These are phyloP conservation scores for Penicillium cataractarum DNA, from an alignment of 495 filamentous ascomycete genomes.

Conservation along the genomic window DNA sequence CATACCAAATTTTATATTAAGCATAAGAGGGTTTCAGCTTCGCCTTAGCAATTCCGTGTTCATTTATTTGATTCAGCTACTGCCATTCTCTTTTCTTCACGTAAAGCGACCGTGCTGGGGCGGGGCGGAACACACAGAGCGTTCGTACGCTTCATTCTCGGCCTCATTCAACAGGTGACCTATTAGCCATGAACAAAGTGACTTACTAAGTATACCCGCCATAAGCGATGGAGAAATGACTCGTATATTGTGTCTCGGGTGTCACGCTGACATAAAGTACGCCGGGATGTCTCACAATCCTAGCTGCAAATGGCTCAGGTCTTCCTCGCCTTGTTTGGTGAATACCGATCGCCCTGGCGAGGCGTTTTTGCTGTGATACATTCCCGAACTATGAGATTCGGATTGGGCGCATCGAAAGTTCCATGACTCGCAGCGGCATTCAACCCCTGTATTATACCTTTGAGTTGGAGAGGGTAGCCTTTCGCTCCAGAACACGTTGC, in stretches of 20 bases:
- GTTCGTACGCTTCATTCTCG: background rate
- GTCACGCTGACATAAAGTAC: background rate
- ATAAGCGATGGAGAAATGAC: background rate
- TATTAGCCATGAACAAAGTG: background rate
- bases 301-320: background rate
- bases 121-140: background rate
- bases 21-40: background rate
- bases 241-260: background rate
- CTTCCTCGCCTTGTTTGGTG: background rate
- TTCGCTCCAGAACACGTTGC: constrained; percentile 10
- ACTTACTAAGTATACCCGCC: constrained; percentile 3
- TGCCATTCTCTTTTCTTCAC: background rate
- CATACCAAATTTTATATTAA: constrained; percentile 2
- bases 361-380: background rate
- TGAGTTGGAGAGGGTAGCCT: constrained; percentile 1
- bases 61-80: background rate
- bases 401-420: constrained; percentile 1
- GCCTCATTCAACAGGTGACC: background rate
- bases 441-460: background rate
- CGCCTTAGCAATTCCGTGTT: background rate
- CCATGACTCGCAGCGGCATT: constrained; percentile 1
- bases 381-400: background rate
- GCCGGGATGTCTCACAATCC: background rate
- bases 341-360: background rate
- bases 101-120: background rate